Percentiles rank a stretch among this genome's conserved stretches.
Conservation (phyloP, 2,329 filamentous ascomycete species). For the Ustulina deusta region DNA sequence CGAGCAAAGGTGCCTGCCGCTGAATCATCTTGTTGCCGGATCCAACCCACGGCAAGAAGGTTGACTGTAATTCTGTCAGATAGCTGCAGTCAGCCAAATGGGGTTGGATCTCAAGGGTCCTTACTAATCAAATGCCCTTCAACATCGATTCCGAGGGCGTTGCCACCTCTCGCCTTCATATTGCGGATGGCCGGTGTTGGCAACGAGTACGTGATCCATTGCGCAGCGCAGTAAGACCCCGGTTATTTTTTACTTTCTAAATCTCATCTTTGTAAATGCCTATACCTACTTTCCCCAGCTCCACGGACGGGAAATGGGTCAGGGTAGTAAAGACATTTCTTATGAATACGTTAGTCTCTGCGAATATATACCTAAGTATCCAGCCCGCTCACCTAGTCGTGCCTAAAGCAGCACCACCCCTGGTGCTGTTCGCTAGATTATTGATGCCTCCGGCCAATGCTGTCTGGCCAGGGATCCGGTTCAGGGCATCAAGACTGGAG, state of each 20-base stretch:
- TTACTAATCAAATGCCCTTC: slow-evolving; percentile 3
- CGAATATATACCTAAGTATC: too few species aligned
- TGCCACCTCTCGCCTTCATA: slow-evolving; percentile 20
- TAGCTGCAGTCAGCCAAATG: too few species aligned
- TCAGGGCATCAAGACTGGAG: slow-evolving; percentile 22
- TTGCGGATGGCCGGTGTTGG: slow-evolving; percentile 10
- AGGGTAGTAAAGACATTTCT: slow-evolving; percentile 19
- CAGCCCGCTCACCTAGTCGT: background rate
- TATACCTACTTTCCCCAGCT: slow-evolving; percentile 12
- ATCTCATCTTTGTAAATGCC: slow-evolving; percentile 11
- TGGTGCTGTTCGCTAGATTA: slow-evolving; percentile 7
- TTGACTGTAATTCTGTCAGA: too few species aligned
- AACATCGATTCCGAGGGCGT: slow-evolving; percentile 22
- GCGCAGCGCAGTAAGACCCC: too few species aligned
- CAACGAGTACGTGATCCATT: slow-evolving; percentile 20
- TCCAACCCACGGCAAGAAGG: too few species aligned
- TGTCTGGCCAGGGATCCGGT: background rate
- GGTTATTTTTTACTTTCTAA: background rate
- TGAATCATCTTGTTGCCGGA: too few species aligned
- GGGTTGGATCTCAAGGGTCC: background rate
- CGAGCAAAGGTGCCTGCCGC: too few species aligned
- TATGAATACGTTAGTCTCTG: too few species aligned
- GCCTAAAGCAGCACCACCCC: background rate
- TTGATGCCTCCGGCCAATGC: background rate
- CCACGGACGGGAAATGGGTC: slow-evolving; percentile 20